Conservation (phyloP, 768 basidiomycete genomes). For the Gloeostereum incarnatum region DNA sequence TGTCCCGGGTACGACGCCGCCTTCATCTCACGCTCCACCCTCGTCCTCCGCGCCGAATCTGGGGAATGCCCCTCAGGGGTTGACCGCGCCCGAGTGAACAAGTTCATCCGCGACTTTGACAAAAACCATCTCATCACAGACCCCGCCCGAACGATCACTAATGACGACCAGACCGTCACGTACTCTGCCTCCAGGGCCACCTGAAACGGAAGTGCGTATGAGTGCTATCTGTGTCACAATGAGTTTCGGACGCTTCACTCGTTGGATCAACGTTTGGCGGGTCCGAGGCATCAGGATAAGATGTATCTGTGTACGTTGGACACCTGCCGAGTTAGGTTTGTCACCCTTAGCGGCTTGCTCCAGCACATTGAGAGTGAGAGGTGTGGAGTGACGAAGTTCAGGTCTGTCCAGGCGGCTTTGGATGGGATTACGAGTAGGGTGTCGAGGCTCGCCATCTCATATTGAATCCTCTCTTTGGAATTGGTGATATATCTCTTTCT, state of each 20-base stretch:
- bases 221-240: constrained; percentile 56
- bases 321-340: constrained; percentile 33
- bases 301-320: constrained; percentile 45
- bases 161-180: constrained; percentile 6
- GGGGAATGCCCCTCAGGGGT: constrained; percentile 47
- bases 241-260: constrained; percentile 25
- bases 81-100: constrained; percentile 28
- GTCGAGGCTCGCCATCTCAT: constrained; percentile 13
- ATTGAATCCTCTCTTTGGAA: too few relatives aligned
- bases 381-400: constrained; percentile 47
- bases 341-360: constrained; percentile 46
- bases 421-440: constrained; percentile 20
- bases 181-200: constrained; percentile 23
- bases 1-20: constrained; percentile 31
- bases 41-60: constrained; percentile 55
- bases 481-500: too few relatives aligned
- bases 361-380: constrained; percentile 58
- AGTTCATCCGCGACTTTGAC: constrained; percentile 20
- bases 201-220: constrained; percentile 37
- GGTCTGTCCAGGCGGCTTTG: constrained; percentile 27
- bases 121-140: constrained; percentile 10
- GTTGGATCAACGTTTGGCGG: constrained; percentile 57
- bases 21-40: constrained; percentile 48
- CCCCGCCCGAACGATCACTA: constrained; percentile 10
- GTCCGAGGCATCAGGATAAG: constrained; percentile 46